A percentile compares a stretch with the other conserved stretches of the same genome.
Evolutionary conservation across 148 eudicot species (phyloP).

Genomic region (Spergularia marina): DNA sequence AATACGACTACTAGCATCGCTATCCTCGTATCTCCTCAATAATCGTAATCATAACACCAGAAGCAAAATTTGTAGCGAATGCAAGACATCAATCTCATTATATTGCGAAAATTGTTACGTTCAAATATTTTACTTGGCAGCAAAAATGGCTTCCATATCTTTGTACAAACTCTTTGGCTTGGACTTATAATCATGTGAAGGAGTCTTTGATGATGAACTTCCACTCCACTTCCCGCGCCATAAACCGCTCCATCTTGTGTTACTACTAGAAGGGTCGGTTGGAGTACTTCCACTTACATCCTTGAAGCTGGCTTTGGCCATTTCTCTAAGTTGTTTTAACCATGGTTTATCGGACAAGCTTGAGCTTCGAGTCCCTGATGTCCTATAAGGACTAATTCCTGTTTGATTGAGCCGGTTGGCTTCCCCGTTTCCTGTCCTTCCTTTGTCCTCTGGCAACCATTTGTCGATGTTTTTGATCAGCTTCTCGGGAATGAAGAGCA

Average conservation of each 20-base stretch:
- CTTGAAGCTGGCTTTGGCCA: slow-evolving; percentile 71
- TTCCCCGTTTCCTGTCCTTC: slow-evolving; percentile 24
- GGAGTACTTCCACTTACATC: slow-evolving; percentile 32
- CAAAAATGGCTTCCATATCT: slow-evolving; percentile 92
- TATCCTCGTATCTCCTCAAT: not conserved
- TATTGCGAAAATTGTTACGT: slow-evolving; percentile 6
- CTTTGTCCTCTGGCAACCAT: slow-evolving; percentile 28
- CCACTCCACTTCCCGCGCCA: slow-evolving; percentile 67
- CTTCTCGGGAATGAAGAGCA: slow-evolving; percentile 45
- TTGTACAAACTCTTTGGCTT: slow-evolving; percentile 62
- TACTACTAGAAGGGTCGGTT: slow-evolving; percentile 62
- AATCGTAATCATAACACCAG: not conserved
- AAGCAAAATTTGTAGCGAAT: not conserved
- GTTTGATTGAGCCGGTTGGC: slow-evolving; percentile 20
- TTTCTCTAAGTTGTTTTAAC: slow-evolving; percentile 73
- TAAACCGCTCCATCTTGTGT: slow-evolving; percentile 57
- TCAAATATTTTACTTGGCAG: slow-evolving; percentile 37
- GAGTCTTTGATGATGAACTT: slow-evolving; percentile 51
- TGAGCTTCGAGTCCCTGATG: slow-evolving; percentile 52
- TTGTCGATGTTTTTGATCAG: slow-evolving; percentile 40
- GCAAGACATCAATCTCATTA: not conserved
- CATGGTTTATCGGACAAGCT: slow-evolving; percentile 58
- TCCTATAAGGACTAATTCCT: slow-evolving; percentile 23
- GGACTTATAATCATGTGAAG: slow-evolving; percentile 55
- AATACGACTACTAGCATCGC: not conserved